Percentiles rank a stretch among this genome's conserved stretches.
Conservation (phyloP, 2,329 filamentous ascomycete genomes). For the Phoma herbarum region DNA sequence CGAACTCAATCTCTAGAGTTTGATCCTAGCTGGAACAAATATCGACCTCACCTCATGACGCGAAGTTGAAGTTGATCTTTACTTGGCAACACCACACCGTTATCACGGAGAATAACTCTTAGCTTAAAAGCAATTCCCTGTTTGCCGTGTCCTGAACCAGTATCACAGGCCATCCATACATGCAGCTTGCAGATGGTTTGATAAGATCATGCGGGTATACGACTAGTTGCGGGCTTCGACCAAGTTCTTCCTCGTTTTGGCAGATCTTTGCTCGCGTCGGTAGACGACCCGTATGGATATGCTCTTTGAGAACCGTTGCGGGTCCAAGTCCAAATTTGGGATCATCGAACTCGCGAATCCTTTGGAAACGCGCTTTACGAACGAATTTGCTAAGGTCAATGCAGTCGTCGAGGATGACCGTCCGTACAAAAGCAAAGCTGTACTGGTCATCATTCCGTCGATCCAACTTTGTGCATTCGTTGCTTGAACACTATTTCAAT, state of each 20-base stretch:
- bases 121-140: not conserved
- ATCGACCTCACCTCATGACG: not conserved
- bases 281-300: conserved; percentile 11
- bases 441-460: not conserved
- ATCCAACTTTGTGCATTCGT: not conserved
- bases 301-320: not conserved
- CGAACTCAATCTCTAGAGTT: conserved; percentile 4
- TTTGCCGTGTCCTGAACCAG: not conserved
- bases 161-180: not conserved
- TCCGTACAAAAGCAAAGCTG: not conserved
- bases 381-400: not conserved
- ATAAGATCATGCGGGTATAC: conserved; percentile 5
- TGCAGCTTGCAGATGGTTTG: conserved; percentile 11
- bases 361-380: not conserved
- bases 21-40: conserved; percentile 6
- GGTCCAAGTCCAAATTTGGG: conserved; percentile 4
- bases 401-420: no score
- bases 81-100: not conserved
- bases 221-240: conserved; percentile 4
- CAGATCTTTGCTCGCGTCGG: conserved; percentile 1
- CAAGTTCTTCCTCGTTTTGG: not conserved
- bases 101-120: conserved; percentile 11
- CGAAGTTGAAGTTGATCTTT: not conserved
- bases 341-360: not conserved
- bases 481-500: not conserved